Percentiles rank a stretch among this genome's conserved stretches.
Conservation (phyloP, 768 basidiomycete species). For the Pleurotus pulmonarius region DNA sequence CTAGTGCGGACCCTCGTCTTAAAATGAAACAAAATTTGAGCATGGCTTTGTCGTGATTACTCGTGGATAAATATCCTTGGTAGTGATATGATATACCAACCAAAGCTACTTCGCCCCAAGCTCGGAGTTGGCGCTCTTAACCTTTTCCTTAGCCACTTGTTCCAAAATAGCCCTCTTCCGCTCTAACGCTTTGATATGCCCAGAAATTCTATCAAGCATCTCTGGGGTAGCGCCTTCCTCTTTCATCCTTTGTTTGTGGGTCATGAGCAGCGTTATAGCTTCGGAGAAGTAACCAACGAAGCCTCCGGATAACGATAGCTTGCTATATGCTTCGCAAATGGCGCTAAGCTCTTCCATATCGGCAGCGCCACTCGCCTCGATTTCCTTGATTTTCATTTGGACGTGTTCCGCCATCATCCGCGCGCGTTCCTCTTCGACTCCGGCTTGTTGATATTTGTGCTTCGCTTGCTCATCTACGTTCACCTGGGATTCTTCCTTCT, state of each 20-base stretch:
- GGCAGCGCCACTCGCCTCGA: not conserved
- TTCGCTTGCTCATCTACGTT: not conserved
- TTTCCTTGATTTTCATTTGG: not conserved
- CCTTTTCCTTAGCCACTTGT: constrained; percentile 1
- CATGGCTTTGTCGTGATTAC: too few species aligned
- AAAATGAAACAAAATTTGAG: too few species aligned
- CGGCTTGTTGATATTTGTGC: not conserved
- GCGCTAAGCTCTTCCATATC: constrained; percentile 1
- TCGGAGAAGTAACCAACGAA: constrained; percentile 8
- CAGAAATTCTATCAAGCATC: constrained; percentile 6
- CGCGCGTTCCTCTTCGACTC: not conserved
- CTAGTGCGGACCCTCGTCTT: too few species aligned
- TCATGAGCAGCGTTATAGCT: constrained; percentile 9
- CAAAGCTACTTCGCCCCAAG: too few species aligned
- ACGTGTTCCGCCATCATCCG: not conserved
- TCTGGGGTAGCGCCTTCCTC: constrained; percentile 6
- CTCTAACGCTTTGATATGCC: constrained; percentile 7
- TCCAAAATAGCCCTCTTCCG: constrained; percentile 8
- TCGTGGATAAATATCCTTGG: too few species aligned
- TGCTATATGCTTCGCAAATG: not conserved
- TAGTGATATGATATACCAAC: too few species aligned
- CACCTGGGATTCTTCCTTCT: not conserved
- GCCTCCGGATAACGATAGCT: not conserved
- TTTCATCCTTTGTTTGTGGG: constrained; percentile 9
- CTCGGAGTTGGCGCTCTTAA: too few species aligned